phyloP scores from a whole-genome alignment of 805 yeast species.

The Lipomyces starkeyi region DNA sequence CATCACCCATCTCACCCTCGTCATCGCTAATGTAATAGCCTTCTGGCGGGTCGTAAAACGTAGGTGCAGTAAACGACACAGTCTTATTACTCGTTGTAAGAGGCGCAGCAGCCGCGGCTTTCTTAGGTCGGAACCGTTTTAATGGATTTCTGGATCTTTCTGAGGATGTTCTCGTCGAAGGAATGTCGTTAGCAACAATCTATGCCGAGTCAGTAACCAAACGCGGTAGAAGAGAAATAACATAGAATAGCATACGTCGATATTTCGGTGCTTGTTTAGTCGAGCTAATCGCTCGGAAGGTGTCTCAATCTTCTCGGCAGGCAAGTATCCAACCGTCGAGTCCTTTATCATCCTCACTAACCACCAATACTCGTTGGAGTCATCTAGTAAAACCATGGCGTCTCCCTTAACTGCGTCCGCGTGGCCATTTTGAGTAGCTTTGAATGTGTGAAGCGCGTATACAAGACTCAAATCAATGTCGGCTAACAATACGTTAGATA shows the following conservation, averaged over 20 bases:
- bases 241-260: slow-evolving; percentile 51
- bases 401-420: slow-evolving; percentile 80
- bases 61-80: slow-evolving; percentile 28
- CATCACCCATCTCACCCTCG: slow-evolving; percentile 33
- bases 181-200: not conserved
- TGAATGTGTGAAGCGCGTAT: slow-evolving; percentile 85
- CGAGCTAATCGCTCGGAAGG: slow-evolving; percentile 90
- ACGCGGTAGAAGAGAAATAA: not conserved
- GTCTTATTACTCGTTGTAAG: slow-evolving; percentile 11
- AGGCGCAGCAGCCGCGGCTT: slow-evolving; percentile 4
- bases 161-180: not conserved
- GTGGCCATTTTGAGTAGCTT: slow-evolving; percentile 93
- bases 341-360: slow-evolving; percentile 65
- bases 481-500: slow-evolving; percentile 40
- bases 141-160: slow-evolving; percentile 21
- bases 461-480: slow-evolving; percentile 82
- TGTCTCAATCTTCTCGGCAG: slow-evolving; percentile 93
- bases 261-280: slow-evolving; percentile 89
- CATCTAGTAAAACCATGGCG: slow-evolving; percentile 80
- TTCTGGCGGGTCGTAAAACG: slow-evolving; percentile 36
- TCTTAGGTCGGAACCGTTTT: slow-evolving; percentile 22
- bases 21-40: slow-evolving; percentile 31
- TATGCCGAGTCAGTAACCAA: not conserved
- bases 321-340: slow-evolving; percentile 88
- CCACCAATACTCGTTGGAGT: slow-evolving; percentile 98